Base-by-base conservation (phyloP, 108 stramenopile genomes). In the Cyclotella atomus region DNA sequence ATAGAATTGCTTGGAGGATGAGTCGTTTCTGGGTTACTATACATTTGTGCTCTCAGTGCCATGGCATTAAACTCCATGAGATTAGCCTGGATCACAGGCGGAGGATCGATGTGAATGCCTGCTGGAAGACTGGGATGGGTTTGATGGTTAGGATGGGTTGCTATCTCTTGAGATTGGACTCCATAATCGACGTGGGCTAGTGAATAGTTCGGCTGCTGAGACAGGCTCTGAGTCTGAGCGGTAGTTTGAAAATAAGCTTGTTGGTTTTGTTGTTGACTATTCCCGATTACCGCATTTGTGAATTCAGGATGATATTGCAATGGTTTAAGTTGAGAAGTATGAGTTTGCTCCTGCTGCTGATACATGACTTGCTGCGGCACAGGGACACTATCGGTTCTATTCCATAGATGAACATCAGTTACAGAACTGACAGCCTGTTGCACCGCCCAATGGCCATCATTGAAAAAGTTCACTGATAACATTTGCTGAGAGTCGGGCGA, bases 381-480 rank as follows among this genome's bases (percentile, higher is more conserved):
- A 41, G 27, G 5, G 32, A 36, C 30, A 38, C 47, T 47, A 27
- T 56, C 8, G 9, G 32, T 68, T 10, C 59, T 66, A 32, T 71
- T 64, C 76, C 70, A 73, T 15, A 57, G 44, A 41, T 63, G 62
- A 33, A 80, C 75, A 65, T 86, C 76, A 14, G 64, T 83, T 21
- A 92, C 73, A 17, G 83, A 79, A 49, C 72, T 61, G 41, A 92
- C 79, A n/a, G 91, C 89, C 23, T 90, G 84, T 52, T 88, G 83
- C 9, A 92, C 75, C 4, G 78, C 65, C 71, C 66, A 72, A 32
- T 72, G 70, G 5, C 71, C 71, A 50, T 68, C 30, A 24, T 49
- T 57, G 9, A 38, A 64, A 14, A 55, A 64, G 47, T 79, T 46
- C 2, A 79, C 45, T 16, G 44, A 62, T 7, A 72, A 65, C 9